Percentiles rank a stretch among this genome's conserved stretches.
Conservation (phyloP, 805 yeast genomes). For the Nakazawaea ishiwadae region DNA sequence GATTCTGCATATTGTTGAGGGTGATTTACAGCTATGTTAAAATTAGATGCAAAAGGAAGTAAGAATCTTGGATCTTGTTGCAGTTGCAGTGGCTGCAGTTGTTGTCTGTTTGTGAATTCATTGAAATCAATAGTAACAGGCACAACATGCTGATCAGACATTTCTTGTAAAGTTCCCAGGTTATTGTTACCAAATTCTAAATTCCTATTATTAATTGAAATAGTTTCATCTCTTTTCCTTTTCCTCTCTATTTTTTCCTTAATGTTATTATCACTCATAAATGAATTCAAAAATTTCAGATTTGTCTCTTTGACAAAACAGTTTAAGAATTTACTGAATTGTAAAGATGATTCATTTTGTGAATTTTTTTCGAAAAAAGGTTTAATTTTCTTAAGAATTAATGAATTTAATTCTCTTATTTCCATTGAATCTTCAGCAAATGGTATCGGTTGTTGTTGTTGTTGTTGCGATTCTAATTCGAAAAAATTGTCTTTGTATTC, state of each 20-base stretch:
- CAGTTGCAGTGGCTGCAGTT: background rate
- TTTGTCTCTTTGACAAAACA: slow-evolving; percentile 7
- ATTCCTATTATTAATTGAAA: background rate
- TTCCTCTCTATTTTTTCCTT: slow-evolving; percentile 12
- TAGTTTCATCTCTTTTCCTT: slow-evolving; percentile 10
- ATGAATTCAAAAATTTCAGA: slow-evolving; percentile 1
- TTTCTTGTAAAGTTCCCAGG: no score
- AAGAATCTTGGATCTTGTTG: background rate
- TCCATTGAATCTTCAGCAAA: slow-evolving; percentile 7
- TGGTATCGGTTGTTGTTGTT: background rate
- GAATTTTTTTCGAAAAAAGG: slow-evolving; percentile 9
- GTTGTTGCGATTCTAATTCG: background rate
- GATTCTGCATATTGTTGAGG: background rate
- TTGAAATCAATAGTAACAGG: background rate
- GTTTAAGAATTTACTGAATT: slow-evolving; percentile 9
- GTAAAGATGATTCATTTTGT: background rate
- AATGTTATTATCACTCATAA: slow-evolving; percentile 5
- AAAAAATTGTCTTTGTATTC: slow-evolving; percentile 2
- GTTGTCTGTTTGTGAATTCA: background rate
- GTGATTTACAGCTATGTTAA: slow-evolving; percentile 1
- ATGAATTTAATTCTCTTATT: background rate
- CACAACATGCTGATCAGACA: background rate
- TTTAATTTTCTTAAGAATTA: slow-evolving; percentile 2
- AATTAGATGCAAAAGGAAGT: background rate
- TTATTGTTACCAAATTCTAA: background rate